A percentile compares a stretch with the other conserved stretches of the same genome.
Evolutionary conservation across 257 asterid species (phyloP).

Genomic region (Petrea volubilis): DNA sequence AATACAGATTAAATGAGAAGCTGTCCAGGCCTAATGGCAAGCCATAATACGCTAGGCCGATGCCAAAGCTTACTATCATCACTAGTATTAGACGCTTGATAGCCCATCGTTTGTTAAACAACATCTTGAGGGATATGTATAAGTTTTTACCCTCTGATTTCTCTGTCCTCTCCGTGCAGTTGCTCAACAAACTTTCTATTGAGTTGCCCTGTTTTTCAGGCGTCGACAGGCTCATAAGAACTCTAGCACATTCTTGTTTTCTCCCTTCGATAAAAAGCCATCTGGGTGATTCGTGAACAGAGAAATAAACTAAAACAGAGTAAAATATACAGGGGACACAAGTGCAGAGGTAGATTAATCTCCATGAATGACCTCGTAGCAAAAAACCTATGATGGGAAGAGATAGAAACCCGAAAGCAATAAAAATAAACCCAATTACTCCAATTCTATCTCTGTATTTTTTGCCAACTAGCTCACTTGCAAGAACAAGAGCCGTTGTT

Average conservation of each 20-base stretch:
- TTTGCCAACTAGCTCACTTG: background rate
- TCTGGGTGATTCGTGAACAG: background rate
- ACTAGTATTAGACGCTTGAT: background rate
- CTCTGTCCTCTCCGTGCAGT: background rate
- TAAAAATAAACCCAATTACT: background rate
- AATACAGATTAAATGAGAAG: conserved; percentile 35
- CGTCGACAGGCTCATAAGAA: background rate
- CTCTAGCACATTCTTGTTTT: background rate
- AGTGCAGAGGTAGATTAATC: background rate
- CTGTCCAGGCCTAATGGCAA: conserved; percentile 42
- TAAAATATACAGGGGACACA: background rate
- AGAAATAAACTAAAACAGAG: background rate
- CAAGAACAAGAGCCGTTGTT: background rate
- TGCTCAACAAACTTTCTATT: background rate
- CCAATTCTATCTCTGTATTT: background rate
- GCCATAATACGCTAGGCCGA: conserved; percentile 36
- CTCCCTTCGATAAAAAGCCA: background rate
- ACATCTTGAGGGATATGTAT: background rate
- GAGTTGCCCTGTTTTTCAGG: background rate
- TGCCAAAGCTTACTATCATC: conserved; percentile 31
- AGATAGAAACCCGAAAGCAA: background rate
- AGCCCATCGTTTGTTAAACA: background rate
- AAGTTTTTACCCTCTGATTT: background rate
- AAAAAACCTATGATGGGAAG: background rate
- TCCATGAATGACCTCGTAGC: background rate